phyloP scores from a whole-genome alignment of 2,329 filamentous ascomycete species.

The Paramyrothecium roridum region DNA sequence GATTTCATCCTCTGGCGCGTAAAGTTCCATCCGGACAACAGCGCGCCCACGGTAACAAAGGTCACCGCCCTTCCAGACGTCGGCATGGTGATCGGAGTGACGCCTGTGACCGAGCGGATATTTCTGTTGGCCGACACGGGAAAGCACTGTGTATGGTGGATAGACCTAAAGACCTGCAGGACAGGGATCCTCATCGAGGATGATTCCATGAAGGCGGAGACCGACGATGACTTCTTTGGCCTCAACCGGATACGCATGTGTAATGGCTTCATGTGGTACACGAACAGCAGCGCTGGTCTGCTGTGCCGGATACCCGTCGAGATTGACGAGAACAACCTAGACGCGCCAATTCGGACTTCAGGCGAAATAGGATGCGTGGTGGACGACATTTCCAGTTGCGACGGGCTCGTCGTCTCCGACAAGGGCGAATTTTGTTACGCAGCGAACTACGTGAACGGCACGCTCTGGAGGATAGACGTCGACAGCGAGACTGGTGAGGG shows the following conservation, averaged over 20 bases:
- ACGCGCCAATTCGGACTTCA: neutral
- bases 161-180: slow-evolving; percentile 2
- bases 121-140: slow-evolving; percentile 3
- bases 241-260: slow-evolving; percentile 7
- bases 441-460: slow-evolving; percentile 2
- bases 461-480: slow-evolving; percentile 7
- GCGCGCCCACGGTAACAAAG: slow-evolving; percentile 2
- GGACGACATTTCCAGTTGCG: neutral
- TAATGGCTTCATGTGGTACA: slow-evolving; percentile 4
- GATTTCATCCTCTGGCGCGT: slow-evolving; percentile 4
- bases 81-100: slow-evolving; percentile 4
- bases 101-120: slow-evolving; percentile 1
- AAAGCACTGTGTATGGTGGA: slow-evolving; percentile 3
- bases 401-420: slow-evolving; percentile 5
- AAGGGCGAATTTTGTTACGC: slow-evolving; percentile 3
- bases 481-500: slow-evolving; percentile 1
- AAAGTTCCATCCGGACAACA: neutral
- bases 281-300: slow-evolving; percentile 4
- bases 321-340: neutral
- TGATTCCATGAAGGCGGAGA: slow-evolving; percentile 1
- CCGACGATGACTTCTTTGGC: slow-evolving; percentile 7
- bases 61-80: slow-evolving; percentile 4
- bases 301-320: slow-evolving; percentile 6
- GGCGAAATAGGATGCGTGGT: slow-evolving; percentile 1
- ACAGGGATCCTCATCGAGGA: slow-evolving; percentile 1